Conservation (phyloP, 2,329 filamentous ascomycete species). For the Alternaria incomplexa region DNA sequence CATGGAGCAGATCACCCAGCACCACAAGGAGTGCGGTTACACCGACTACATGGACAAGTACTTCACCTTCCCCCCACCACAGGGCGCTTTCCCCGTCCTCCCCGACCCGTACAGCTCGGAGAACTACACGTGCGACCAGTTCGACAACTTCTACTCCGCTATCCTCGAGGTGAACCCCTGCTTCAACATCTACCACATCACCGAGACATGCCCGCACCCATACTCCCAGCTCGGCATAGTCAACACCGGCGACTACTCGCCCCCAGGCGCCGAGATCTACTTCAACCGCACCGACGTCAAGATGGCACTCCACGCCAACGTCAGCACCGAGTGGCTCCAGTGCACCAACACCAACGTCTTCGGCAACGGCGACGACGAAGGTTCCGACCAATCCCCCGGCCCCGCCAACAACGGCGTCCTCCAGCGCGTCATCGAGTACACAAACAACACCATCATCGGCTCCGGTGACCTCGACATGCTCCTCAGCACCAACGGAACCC, state of each 20-base stretch:
- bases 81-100: constrained; percentile 40
- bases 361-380: constrained; percentile 35
- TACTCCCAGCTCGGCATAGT: constrained; percentile 48
- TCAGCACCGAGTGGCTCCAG: constrained; percentile 51
- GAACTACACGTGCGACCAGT: constrained; percentile 48
- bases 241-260: constrained; percentile 48
- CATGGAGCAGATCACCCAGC: constrained; percentile 42
- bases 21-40: constrained; percentile 38
- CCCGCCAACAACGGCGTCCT: constrained; percentile 52
- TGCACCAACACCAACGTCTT: constrained; percentile 54
- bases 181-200: constrained; percentile 59
- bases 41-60: constrained; percentile 32
- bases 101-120: constrained; percentile 28
- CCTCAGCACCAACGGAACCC: constrained; percentile 58
- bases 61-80: constrained; percentile 51
- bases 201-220: constrained; percentile 53
- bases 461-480: constrained; percentile 58
- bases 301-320: constrained; percentile 56
- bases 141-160: constrained; percentile 49
- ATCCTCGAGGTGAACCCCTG: constrained; percentile 55
- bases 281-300: constrained; percentile 62
- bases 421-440: constrained; percentile 57
- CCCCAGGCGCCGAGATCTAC: constrained; percentile 52
- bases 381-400: constrained; percentile 45
- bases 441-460: constrained; percentile 59